Evolutionary conservation across 768 basidiomycete species (phyloP), one percentile per base, ranked within the genome.

Genomic region (Rhodotorula taiwanensis): DNA sequence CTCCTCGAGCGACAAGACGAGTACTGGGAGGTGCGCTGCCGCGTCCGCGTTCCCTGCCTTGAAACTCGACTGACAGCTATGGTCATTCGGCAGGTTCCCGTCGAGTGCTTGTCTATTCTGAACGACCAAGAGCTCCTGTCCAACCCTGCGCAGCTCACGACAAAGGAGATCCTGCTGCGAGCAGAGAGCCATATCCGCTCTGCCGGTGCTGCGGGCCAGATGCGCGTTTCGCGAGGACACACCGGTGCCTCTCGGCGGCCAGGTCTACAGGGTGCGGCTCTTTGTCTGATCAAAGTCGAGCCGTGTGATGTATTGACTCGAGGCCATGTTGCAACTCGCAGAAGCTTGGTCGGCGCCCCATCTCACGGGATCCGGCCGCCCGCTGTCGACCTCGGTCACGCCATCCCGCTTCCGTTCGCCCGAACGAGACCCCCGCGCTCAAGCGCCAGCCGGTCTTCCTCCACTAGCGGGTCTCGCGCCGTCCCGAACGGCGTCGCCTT

Each of bases 121-220:
- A 83, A 86, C 56, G 92, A 97, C 70, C 88, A 91, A 74, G 92
- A 97, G 36, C 88, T 93, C 75, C 95, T 99, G 74, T 79, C 83
- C 52, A 90, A 84, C 75, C 85, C 83, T 54, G 76, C 92, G 77
- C 94, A 98, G 44, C 81, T 97, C 31, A 90, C 92, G 1, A 84
- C 86, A 69, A 94, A 94, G 75, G 94, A 99, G 49, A 91, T 98
- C 74, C 78, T 97, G 79, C 95, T 89, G 81, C 93, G 89, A 77
- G 89, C 88, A 67, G 89, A 92, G 64, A 65, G 60, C 27, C 64
- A 65, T 44, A 41, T 58, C 42, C 58, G 58, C 16, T 36, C 52
- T 33, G 64, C 52, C 31, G 28, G 63, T 15, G 52, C 33, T 18
- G 43, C 52, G 8, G 23, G 1, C 13, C 30, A 42, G 23, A 43